Percentiles rank a stretch among this genome's conserved stretches.
Conservation (phyloP, 2,329 filamentous ascomycete genomes). For the Colletotrichum trifolii region DNA sequence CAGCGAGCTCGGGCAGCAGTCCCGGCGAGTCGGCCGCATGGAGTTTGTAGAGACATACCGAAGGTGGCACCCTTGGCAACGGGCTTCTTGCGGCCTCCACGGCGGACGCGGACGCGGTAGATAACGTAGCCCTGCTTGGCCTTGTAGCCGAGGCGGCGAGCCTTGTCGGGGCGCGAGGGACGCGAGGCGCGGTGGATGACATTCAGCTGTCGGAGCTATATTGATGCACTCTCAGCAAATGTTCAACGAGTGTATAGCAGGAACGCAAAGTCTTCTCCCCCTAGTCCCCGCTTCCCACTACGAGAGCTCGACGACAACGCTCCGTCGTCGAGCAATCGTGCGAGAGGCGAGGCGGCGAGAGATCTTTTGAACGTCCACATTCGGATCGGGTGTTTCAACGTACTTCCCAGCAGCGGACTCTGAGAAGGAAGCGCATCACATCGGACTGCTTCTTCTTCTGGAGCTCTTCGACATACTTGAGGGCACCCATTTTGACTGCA, state of each 20-base stretch:
- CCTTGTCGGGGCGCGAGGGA: conserved; percentile 99
- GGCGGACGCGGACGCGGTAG: conserved; percentile 98
- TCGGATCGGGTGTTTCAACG: conserved; percentile 61
- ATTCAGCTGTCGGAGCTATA: conserved; percentile 99
- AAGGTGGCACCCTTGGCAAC: conserved; percentile 98
- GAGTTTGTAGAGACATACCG: conserved; percentile 69
- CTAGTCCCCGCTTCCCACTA: conserved; percentile 18
- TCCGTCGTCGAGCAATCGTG: too few relatives aligned
- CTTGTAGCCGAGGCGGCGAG: conserved; percentile 99
- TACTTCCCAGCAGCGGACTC: conserved; percentile 99
- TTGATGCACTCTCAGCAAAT: conserved; percentile 99
- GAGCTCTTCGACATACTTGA: conserved; percentile 99
- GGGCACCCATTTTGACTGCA: conserved; percentile 92
- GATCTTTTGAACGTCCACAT: conserved; percentile 43
- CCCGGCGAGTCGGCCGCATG: background rate
- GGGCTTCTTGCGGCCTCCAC: conserved; percentile 98
- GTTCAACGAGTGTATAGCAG: conserved; percentile 99
- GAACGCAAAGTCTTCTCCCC: conserved; percentile 56
- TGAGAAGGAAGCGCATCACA: conserved; percentile 99
- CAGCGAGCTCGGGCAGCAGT: background rate
- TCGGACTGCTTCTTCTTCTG: conserved; percentile 99
- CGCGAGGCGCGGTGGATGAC: conserved; percentile 99
- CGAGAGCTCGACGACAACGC: background rate
- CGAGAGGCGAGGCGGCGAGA: too few relatives aligned
- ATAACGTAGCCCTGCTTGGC: conserved; percentile 99